Conservation (phyloP, 192 early-diverging fungal species). For the Radiomyces spectabilis region DNA sequence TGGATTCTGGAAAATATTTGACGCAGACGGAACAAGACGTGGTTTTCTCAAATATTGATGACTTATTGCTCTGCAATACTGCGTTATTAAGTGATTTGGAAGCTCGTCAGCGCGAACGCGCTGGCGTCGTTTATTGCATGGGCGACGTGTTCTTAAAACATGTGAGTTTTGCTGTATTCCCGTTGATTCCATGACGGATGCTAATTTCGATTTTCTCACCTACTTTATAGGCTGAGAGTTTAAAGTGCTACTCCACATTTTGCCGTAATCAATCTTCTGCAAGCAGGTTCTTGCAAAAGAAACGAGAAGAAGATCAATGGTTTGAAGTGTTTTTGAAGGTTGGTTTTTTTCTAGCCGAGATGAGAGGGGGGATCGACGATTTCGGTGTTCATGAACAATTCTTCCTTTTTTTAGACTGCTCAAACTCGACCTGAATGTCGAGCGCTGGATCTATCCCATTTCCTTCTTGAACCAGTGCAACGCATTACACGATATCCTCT, state of each 20-base stretch:
- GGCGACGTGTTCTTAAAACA: conserved; percentile 74
- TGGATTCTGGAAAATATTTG: conserved; percentile 47
- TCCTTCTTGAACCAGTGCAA: conserved; percentile 86
- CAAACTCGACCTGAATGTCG: conserved; percentile 56
- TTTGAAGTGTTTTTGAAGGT: conserved; percentile 63
- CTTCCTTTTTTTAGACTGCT: conserved; percentile 31
- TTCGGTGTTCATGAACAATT: not conserved
- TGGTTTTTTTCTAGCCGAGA: not conserved
- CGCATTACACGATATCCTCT: conserved; percentile 91
- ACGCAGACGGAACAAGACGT: conserved; percentile 47
- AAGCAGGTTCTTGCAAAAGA: conserved; percentile 51
- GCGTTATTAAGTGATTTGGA: conserved; percentile 64
- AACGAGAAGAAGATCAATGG: conserved; percentile 36
- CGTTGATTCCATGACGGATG: not conserved
- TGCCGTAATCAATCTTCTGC: conserved; percentile 62
- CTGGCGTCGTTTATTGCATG: conserved; percentile 47
- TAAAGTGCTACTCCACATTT: conserved; percentile 56
- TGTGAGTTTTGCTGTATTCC: conserved; percentile 5
- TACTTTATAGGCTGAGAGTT: conserved; percentile 35
- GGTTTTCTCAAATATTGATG: conserved; percentile 83
- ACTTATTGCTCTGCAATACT: conserved; percentile 57
- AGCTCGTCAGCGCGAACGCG: conserved; percentile 42
- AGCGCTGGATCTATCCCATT: conserved; percentile 68
- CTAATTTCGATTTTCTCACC: not conserved
- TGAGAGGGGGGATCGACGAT: too few species aligned